A percentile compares a stretch with the other conserved stretches of the same genome.
phyloP scores from a whole-genome alignment of 305 asterid species.

The Monarda citriodora region DNA sequence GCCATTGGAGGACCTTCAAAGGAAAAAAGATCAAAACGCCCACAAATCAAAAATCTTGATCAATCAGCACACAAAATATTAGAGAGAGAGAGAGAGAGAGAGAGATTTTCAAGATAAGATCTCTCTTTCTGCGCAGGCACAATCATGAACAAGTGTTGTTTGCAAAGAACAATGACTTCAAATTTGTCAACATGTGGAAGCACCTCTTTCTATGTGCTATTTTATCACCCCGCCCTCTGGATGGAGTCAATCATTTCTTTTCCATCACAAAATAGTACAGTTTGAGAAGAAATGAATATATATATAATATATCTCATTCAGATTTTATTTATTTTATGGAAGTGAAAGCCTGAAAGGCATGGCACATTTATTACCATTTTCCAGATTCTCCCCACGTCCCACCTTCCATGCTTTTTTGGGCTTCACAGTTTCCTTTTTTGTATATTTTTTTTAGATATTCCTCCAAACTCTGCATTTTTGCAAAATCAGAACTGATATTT shows the following conservation, averaged over 20 bases:
- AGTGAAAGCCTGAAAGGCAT: slow-evolving; percentile 43
- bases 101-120: slow-evolving; percentile 39
- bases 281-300: not conserved
- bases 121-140: slow-evolving; percentile 27
- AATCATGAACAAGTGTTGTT: slow-evolving; percentile 28
- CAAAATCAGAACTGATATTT: too few species aligned
- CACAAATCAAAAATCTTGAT: slow-evolving; percentile 20
- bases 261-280: slow-evolving; percentile 39
- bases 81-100: slow-evolving; percentile 7
- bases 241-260: slow-evolving; percentile 38
- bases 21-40: slow-evolving; percentile 12
- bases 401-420: slow-evolving; percentile 38
- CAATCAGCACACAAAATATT: slow-evolving; percentile 15
- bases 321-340: slow-evolving; percentile 52
- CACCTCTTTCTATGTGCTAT: slow-evolving; percentile 35
- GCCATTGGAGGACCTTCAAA: slow-evolving; percentile 33
- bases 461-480: too few species aligned
- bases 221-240: slow-evolving; percentile 23
- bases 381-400: slow-evolving; percentile 42
- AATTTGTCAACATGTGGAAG: slow-evolving; percentile 43
- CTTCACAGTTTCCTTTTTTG: slow-evolving; percentile 13
- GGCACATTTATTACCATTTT: slow-evolving; percentile 48
- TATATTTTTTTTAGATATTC: too few species aligned
- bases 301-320: too few species aligned
- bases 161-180: slow-evolving; percentile 42